Base-by-base conservation (phyloP, 2,329 filamentous ascomycete genomes). In the Fusarium coicis region DNA sequence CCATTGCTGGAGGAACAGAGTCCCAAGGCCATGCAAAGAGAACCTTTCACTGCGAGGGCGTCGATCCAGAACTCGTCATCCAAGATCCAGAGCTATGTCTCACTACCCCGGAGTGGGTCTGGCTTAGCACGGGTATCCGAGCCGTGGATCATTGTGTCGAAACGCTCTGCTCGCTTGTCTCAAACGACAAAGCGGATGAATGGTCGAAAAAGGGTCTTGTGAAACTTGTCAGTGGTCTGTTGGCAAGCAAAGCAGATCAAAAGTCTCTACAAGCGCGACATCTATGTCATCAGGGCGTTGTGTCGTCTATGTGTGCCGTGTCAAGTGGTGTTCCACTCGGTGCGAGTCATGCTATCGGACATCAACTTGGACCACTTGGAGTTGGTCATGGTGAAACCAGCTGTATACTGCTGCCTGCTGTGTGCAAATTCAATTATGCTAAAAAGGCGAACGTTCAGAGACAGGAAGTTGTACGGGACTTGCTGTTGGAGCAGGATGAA, bases 101-200 rank as follows among this genome's bases (percentile, higher is more conserved):
- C 4, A 86, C 85, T 1, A 90, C 88, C 0, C 89, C 89, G 0
- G 79, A 82, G 2, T 80, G 80, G 26, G 82, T 89, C 26, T 92
- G 89, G 89, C 80, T 91, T 3, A 87, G 85, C 47, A 89, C 88
- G 0, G 89, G 90, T 0, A 82, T 91, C 12, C 82, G 88, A 14
- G 84, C 86, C 0, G 83, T 90, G 0, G 88, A 90, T 72, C 88
- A 90, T 74, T 90, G 87, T 63, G 84, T 90, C 8, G 88, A 90
- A 78, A 86, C 85, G 3, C 76, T 88, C 9, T 88, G 86, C 68
- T 85, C 85, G 2, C 74, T 84, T 3, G 67, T 75, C 5, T 84
- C 86, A 15, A 75, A 78, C 12, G 77, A 79, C 2, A 76, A 80
- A 28, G 84, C 83, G 3, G 72, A 75, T 26, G 46, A 43, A 0